A percentile compares a stretch with the other conserved stretches of the same genome.
phyloP scores from a whole-genome alignment of 2,329 filamentous ascomycete species.

The Verticillium zaregamsianum region DNA sequence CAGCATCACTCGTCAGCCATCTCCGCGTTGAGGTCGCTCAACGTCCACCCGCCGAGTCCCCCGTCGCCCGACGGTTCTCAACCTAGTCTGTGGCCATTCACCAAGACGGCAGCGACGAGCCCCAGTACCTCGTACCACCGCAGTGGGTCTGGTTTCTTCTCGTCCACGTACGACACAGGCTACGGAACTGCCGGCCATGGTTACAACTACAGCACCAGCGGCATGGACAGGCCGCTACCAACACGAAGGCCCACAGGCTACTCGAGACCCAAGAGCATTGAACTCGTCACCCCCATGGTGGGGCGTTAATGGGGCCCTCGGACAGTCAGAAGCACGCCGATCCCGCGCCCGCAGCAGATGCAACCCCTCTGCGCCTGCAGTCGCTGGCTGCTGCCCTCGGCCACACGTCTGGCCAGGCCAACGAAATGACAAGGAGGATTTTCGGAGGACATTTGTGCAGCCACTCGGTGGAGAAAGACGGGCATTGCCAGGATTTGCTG shows the following conservation, averaged over 20 bases:
- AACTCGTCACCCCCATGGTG: constrained; percentile 58
- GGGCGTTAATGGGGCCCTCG: constrained; percentile 32
- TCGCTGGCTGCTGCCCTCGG: not conserved
- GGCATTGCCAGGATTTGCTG: not conserved
- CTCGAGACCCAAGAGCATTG: constrained; percentile 57
- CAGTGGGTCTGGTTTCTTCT: constrained; percentile 36
- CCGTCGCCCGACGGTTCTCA: constrained; percentile 45
- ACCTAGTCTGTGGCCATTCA: constrained; percentile 50
- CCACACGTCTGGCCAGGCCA: not conserved
- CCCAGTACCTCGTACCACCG: constrained; percentile 49
- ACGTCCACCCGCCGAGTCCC: constrained; percentile 50
- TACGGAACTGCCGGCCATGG: constrained; percentile 29
- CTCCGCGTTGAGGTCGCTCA: constrained; percentile 51
- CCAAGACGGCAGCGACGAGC: constrained; percentile 45
- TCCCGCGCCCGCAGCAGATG: not conserved
- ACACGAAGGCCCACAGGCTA: constrained; percentile 49
- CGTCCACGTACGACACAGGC: constrained; percentile 45
- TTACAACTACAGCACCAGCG: constrained; percentile 33
- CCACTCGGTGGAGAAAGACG: not conserved
- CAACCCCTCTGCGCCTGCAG: not conserved
- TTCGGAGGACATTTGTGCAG: not conserved
- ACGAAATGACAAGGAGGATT: not conserved
- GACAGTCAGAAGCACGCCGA: not conserved
- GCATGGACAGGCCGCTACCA: constrained; percentile 53
- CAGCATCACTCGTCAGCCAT: constrained; percentile 42